Base-by-base conservation (phyloP, 352 stramenopile species). In the Elongisporangium undulatum region DNA sequence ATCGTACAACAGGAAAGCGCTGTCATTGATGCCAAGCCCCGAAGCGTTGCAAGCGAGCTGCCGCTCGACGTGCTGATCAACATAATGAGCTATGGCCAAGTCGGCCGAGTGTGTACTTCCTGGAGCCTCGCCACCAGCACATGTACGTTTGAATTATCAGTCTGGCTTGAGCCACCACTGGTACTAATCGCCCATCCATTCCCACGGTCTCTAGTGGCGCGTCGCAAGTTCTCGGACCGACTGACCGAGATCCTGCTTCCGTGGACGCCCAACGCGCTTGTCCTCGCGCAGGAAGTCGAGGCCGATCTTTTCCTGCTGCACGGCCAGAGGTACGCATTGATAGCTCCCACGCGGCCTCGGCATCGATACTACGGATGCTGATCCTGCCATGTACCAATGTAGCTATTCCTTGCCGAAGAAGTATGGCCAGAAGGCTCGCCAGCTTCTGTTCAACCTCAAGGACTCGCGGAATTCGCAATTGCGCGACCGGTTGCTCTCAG, bases 381-480 rank as follows among this genome's bases (percentile, higher is more conserved):
- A 45, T 45, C 41, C 39, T 8, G 22, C 2, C 7, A 29, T 48
- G 13, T 53, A 16, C 45, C 21, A 54, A 8, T 51, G n/a, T 55
- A 89, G 83, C 49, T 87, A 75, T 49, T 81, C 77, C 6, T 58
- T 95, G 12, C 79, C 85, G 7, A 95, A 91, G 57, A 72, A 76
- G 8, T 95, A 95, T 61, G 81, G 74, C 2, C 82, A 93, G 57
- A 92, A 92, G 62, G 85, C 83, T 24, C 73, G 85, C 23, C 84
- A 87, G 54, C 71, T 95, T 39, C 58, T 92, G 51, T 95, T 95
- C 71, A 95, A 95, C 55, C 63, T 95, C 13, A 89, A 89, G 34
- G 83, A 95, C 69, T 63, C 60, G 9, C 81, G 82, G 24, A 93
- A 95, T 56, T 62, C 75, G 0, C 65, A 78, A 15, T 67, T 95